Evolutionary conservation across 495 filamentous ascomycete species (phyloP).

Genomic region (Cercophora newfieldiana): DNA sequence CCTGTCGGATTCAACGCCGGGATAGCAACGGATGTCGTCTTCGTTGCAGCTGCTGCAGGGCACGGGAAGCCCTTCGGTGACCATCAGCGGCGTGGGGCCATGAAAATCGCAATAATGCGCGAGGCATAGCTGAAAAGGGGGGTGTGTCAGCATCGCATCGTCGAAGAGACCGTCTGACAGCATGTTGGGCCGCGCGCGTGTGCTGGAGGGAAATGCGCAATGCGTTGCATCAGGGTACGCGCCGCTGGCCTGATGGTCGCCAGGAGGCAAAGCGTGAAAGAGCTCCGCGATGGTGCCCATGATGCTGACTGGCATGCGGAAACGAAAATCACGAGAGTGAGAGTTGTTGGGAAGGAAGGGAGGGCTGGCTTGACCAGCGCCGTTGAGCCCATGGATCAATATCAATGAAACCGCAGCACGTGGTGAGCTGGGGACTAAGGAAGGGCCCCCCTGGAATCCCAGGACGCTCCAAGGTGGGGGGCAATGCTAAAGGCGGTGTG

Average conservation of each 20-base stretch:
- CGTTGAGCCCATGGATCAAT: background rate
- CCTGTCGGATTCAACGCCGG: conserved; percentile 22
- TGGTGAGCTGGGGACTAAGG: conserved; percentile 8
- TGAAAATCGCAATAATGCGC: conserved; percentile 97
- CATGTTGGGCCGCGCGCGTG: background rate
- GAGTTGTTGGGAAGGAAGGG: background rate
- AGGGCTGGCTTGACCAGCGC: background rate
- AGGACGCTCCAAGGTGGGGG: conserved; percentile 8
- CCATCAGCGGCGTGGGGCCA: conserved; percentile 92
- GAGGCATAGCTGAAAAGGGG: conserved; percentile 72
- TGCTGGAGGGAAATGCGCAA: background rate
- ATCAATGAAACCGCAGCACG: conserved; percentile 14
- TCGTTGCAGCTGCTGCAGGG: conserved; percentile 74
- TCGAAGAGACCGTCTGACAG: conserved; percentile 1
- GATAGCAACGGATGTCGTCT: conserved; percentile 31
- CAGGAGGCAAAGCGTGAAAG: conserved; percentile 1
- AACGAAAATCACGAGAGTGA: background rate
- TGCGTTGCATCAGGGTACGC: background rate
- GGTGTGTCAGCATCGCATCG: conserved; percentile 39
- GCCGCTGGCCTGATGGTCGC: background rate
- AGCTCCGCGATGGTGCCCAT: conserved; percentile 15
- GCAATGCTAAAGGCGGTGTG: conserved; percentile 8
- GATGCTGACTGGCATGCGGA: conserved; percentile 4
- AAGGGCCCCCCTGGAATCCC: background rate
- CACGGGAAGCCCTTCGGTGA: conserved; percentile 82